These are phyloP conservation scores for Cercophora newfieldiana DNA, from an alignment of 495 filamentous ascomycete genomes.

Conservation along the genomic window DNA sequence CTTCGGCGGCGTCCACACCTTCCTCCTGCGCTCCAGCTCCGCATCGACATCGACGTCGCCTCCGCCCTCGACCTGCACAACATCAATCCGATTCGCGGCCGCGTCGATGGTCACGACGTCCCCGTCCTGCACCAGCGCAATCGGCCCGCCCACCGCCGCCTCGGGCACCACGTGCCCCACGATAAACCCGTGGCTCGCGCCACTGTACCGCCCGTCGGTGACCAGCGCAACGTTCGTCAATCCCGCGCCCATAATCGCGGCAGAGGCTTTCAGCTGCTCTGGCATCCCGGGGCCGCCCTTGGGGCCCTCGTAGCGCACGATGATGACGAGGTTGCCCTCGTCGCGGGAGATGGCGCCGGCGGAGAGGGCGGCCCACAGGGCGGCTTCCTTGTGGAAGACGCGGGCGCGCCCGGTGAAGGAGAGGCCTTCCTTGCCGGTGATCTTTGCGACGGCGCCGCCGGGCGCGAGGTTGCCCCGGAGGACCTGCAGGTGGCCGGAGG, in stretches of 20 bases:
- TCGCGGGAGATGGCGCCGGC: slow-evolving; percentile 67
- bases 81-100: slow-evolving; percentile 71
- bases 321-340: slow-evolving; percentile 74
- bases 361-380: slow-evolving; percentile 73
- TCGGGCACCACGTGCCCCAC: slow-evolving; percentile 94
- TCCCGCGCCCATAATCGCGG: slow-evolving; percentile 89
- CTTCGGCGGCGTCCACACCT: slow-evolving; percentile 71
- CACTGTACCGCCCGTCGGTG: slow-evolving; percentile 89
- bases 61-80: slow-evolving; percentile 47
- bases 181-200: slow-evolving; percentile 93
- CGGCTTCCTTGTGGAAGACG: slow-evolving; percentile 88
- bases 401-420: slow-evolving; percentile 77
- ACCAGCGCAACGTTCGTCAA: slow-evolving; percentile 87
- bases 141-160: slow-evolving; percentile 77
- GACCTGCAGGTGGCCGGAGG: slow-evolving; percentile 85
- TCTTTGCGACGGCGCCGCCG: slow-evolving; percentile 92
- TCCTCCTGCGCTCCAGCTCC: slow-evolving; percentile 67
- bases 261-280: slow-evolving; percentile 89
- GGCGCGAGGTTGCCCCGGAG: slow-evolving; percentile 89
- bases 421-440: slow-evolving; percentile 92
- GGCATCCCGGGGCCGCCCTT: slow-evolving; percentile 98
- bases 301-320: slow-evolving; percentile 94
- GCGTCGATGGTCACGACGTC: slow-evolving; percentile 88
- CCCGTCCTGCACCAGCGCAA: slow-evolving; percentile 76
- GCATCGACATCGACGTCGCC: slow-evolving; percentile 48